A percentile compares a stretch with the other conserved stretches of the same genome.
Evolutionary conservation across 495 filamentous ascomycete species (phyloP).

Genomic region (Talaromyces adpressus): DNA sequence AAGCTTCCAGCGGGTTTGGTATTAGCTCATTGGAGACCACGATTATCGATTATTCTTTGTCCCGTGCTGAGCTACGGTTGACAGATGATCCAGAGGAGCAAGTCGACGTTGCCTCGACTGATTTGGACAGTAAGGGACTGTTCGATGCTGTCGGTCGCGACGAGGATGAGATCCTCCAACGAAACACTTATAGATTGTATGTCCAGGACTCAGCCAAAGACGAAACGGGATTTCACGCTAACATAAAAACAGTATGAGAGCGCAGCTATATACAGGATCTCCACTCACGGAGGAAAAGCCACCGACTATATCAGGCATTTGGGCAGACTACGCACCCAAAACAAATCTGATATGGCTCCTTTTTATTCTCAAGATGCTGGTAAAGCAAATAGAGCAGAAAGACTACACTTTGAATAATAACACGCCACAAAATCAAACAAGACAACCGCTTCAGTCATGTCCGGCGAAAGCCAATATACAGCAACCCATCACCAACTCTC

Average conservation of each 20-base stretch:
- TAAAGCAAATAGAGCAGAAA: conserved; percentile 33
- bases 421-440: conserved; percentile 9
- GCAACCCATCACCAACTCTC: background rate
- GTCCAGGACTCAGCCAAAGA: background rate
- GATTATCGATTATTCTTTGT: conserved; percentile 86
- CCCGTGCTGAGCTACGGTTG: conserved; percentile 45
- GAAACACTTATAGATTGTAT: conserved; percentile 38
- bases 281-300: conserved; percentile 24
- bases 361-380: conserved; percentile 39
- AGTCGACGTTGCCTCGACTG: conserved; percentile 34
- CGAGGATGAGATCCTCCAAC: conserved; percentile 33
- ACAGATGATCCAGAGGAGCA: conserved; percentile 18
- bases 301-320: conserved; percentile 30
- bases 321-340: conserved; percentile 38
- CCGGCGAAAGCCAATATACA: conserved; percentile 24
- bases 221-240: background rate
- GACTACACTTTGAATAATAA: background rate
- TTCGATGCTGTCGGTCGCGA: conserved; percentile 38
- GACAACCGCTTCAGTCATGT: conserved; percentile 30
- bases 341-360: conserved; percentile 48
- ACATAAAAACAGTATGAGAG: conserved; percentile 29
- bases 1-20: conserved; percentile 47
- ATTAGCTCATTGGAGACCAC: conserved; percentile 68
- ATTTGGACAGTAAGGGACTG: conserved; percentile 39
- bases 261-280: conserved; percentile 28